Evolutionary conservation across 2,329 filamentous ascomycete genomes (phyloP), one percentile per base, ranked within the genome.

Genomic region (Fusarium brevicatenulatum): DNA sequence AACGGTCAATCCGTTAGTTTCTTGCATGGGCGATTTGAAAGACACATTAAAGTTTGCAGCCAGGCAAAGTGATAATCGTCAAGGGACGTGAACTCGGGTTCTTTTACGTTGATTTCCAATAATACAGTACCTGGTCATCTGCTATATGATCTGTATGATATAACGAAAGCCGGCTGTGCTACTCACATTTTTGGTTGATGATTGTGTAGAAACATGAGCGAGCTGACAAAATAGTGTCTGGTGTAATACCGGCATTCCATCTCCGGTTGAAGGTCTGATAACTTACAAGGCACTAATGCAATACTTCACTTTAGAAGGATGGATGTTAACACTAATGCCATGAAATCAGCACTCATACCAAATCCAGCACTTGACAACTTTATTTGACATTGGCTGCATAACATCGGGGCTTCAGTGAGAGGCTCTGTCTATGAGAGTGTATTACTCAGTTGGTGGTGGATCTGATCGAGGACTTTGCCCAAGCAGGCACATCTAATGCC

Each of bases 401-500:
- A 44, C 13, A 36, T 47, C 23, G 18, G 42, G 30, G 47, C 23
- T 40, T 15, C 13, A 53, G 19, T 28, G 19, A 39, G 50, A 11
- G 50, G 13, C 19, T 37, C 23, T 39, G 23, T 53, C 18, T 53
- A n/a, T 25, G 32, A 25, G n/a, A 21, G 32, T 21, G 32, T 39
- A 12, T 60, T n/a, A 16, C n/a, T 42, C 15, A 36, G 34, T 36
- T 18, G 18, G n/a, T 18, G 15, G 18, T 44, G 40, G 25, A 42
- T n/a, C 32, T 30, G 11, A 36, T 61, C 34, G 47, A 65, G 53
- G 53, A 68, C 68, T 61, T 52, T 61, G 54, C 54, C 58, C 71
- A 75, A 73, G 66, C 44, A 53, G 56, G 59, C 56, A 44, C 56
- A 58, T 68, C 46, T 42, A 49, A 69, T 69, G 52, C 66, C 76